Percentiles rank a stretch among this genome's conserved stretches.
These are phyloP conservation scores for Sporothrix brasiliensis DNA, from an alignment of 2,329 filamentous ascomycete genomes.

Conservation along the genomic window DNA sequence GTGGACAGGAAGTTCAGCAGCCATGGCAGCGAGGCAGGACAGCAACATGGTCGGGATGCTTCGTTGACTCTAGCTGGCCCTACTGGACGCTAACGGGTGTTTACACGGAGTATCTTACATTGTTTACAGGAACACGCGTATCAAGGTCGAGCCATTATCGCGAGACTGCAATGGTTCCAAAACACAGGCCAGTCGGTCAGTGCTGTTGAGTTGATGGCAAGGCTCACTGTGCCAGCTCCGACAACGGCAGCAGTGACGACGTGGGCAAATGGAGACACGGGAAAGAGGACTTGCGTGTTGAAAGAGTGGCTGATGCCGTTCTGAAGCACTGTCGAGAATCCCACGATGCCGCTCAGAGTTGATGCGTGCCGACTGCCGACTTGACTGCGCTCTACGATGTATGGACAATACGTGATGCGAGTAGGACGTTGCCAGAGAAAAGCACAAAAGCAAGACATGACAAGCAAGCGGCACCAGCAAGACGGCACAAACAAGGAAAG, in stretches of 20 bases:
- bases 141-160: background rate
- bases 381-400: no score
- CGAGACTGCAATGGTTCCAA: background rate
- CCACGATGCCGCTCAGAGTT: no score
- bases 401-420: background rate
- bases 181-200: no score
- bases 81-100: background rate
- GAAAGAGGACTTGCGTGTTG: no score
- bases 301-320: no score
- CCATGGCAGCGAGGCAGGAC: no score
- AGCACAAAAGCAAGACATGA: background rate
- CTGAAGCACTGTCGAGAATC: no score
- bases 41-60: no score
- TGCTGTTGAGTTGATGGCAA: background rate
- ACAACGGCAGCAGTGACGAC: background rate
- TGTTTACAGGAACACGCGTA: conserved; percentile 3
- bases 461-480: background rate
- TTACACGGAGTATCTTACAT: background rate
- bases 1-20: no score
- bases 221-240: background rate
- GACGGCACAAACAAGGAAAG: background rate
- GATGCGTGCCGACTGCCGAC: no score
- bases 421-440: no score
- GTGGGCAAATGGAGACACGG: no score
- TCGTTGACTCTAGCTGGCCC: conserved; percentile 5